Percentiles rank a stretch among this genome's conserved stretches.
These are phyloP conservation scores for Conidiobolus incongruus DNA, from an alignment of 371 early-diverging fungal genomes.

Conservation along the genomic window DNA sequence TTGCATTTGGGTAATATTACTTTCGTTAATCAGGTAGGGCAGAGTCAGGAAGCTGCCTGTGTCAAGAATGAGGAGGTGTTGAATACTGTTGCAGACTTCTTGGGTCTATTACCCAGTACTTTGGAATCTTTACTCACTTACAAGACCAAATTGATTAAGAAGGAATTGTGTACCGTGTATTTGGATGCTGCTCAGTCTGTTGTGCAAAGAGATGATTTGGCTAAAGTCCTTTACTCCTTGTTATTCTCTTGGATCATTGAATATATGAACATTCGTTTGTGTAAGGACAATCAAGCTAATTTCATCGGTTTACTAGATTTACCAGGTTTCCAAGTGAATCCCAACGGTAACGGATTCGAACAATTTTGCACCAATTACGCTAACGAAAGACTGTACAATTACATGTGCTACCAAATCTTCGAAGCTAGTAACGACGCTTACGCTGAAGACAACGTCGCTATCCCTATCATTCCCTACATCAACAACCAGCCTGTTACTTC, in stretches of 20 bases:
- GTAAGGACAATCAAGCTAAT: slow-evolving; percentile 28
- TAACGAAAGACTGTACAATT: slow-evolving; percentile 57
- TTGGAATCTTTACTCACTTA: slow-evolving; percentile 69
- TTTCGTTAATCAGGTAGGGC: slow-evolving; percentile 41
- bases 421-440: slow-evolving; percentile 8
- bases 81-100: slow-evolving; percentile 54
- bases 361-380: slow-evolving; percentile 56
- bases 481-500: slow-evolving; percentile 39
- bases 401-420: slow-evolving; percentile 12
- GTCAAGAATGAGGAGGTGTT: slow-evolving; percentile 55
- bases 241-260: slow-evolving; percentile 77
- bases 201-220: slow-evolving; percentile 55
- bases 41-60: slow-evolving; percentile 34
- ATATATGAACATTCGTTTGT: slow-evolving; percentile 53
- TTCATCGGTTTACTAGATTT: slow-evolving; percentile 51
- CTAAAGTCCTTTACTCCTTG: slow-evolving; percentile 50
- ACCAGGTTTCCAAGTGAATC: slow-evolving; percentile 20
- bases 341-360: slow-evolving; percentile 23
- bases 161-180: slow-evolving; percentile 60
- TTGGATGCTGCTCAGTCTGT: slow-evolving; percentile 39
- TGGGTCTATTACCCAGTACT: slow-evolving; percentile 58
- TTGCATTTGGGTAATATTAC: slow-evolving; percentile 75
- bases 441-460: slow-evolving; percentile 6
- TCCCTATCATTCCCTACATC: slow-evolving; percentile 21
- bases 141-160: slow-evolving; percentile 49